Evolutionary conservation across 345 rosid species (phyloP).

Genomic region (Acer saccharum): DNA sequence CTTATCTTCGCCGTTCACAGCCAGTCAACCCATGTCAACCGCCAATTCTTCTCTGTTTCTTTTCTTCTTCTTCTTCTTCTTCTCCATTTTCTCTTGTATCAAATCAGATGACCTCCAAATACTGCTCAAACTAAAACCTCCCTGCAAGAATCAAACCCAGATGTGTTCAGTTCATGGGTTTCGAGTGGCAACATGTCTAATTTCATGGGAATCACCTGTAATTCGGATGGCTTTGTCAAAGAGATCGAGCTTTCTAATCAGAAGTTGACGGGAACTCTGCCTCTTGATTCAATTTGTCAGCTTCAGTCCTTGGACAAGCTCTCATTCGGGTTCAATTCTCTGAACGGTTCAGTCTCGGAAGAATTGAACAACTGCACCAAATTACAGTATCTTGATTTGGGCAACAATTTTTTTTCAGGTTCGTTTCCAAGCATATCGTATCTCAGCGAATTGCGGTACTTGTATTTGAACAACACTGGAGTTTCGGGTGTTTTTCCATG

Average conservation of each 20-base stretch:
- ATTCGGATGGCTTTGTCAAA: slow-evolving; percentile 40
- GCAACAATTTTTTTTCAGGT: slow-evolving; percentile 68
- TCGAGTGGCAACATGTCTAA: slow-evolving; percentile 33
- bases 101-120: slow-evolving; percentile 61
- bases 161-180: slow-evolving; percentile 57
- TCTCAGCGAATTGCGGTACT: slow-evolving; percentile 47
- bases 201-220: slow-evolving; percentile 71
- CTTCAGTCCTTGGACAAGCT: slow-evolving; percentile 61
- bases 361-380: slow-evolving; percentile 55
- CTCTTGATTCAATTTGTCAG: slow-evolving; percentile 57
- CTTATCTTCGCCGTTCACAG: slow-evolving; percentile 6
- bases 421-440: slow-evolving; percentile 60
- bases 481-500: slow-evolving; percentile 74
- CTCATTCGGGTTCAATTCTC: slow-evolving; percentile 63
- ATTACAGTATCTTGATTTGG: slow-evolving; percentile 68
- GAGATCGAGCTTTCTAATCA: slow-evolving; percentile 69
- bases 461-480: slow-evolving; percentile 61
- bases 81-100: slow-evolving; percentile 23
- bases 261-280: slow-evolving; percentile 47
- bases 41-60: slow-evolving; percentile 21
- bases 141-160: slow-evolving; percentile 29
- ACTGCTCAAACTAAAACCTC: slow-evolving; percentile 50
- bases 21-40: slow-evolving; percentile 32
- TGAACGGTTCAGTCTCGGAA: slow-evolving; percentile 40
- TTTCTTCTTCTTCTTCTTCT: slow-evolving; percentile 32